phyloP scores from a whole-genome alignment of 257 asterid species.

The Solanum peruvianum region DNA sequence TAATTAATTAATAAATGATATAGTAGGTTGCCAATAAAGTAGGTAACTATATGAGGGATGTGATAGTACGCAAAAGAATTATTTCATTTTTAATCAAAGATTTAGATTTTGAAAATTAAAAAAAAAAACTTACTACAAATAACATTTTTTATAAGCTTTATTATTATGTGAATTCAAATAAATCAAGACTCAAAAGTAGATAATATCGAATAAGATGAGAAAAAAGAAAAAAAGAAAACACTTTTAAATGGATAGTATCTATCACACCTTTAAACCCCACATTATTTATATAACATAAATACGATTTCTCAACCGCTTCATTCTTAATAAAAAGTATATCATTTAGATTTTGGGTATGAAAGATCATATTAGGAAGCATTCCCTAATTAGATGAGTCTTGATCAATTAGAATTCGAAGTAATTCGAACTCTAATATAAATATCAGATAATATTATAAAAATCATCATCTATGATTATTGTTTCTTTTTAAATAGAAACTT shows the following conservation, averaged over 20 bases:
- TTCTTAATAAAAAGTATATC: neutral
- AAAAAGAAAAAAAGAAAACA: neutral
- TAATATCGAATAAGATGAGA: neutral
- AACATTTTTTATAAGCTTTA: neutral
- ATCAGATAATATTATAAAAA: neutral
- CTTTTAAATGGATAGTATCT: neutral
- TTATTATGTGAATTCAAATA: accelerated
- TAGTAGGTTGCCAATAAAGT: neutral
- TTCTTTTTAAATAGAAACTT: neutral
- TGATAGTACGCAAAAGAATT: neutral
- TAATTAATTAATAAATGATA: neutral
- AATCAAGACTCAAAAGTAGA: neutral
- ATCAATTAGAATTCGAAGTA: neutral
- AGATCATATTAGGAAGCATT: too few relatives aligned
- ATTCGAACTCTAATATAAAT: neutral
- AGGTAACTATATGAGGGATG: neutral
- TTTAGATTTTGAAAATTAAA: neutral
- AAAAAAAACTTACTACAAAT: neutral
- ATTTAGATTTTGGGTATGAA: neutral
- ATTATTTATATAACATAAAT: neutral
- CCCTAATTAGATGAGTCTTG: neutral
- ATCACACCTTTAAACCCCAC: neutral
- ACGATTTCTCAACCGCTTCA: neutral
- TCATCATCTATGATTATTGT: neutral
- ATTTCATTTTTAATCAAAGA: neutral